Evolutionary conservation across 75 land plant genomes (phyloP), one percentile per base, ranked within the genome.

Genomic region (Pinus albicaulis): DNA sequence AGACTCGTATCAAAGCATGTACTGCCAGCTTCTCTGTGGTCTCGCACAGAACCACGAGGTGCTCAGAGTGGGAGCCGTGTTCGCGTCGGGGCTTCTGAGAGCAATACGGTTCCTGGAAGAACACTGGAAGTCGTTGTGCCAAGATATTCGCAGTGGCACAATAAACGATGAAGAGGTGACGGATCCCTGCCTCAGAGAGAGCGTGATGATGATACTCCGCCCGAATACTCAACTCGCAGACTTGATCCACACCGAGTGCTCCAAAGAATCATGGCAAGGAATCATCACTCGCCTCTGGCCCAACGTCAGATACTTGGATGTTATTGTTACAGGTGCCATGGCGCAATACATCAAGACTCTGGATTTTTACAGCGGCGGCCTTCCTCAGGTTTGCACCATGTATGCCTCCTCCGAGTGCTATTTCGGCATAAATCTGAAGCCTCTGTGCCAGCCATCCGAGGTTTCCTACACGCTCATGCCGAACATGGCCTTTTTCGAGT

Each of bases 391-490:
- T 25, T 84, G 92, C 76, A 85, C 87, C 17, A 82, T 88, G 85
- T 90, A 92, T 76, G 92, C 86, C 5, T 89, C 94, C n/a, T 89
- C 97, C 3, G 97, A 92, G 88, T 89, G 92, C 74, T 92, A 85
- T 73, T 88, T 94, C 55, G 97, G 91, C 13, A 66, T 94, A 41
- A 94, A 94, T 74, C 71, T 91, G 24, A 77, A 63, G 15, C 92
- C 94, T 10, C 87, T 88, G 82, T 61, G 65, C 34, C 72, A 79
- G 44, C 89, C 91, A 0, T 71, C 78, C 2, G 89, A 90, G 57
- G 89, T 86, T 7, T 76, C 91, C 20, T 92, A 87, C 86, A 90
- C 95, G 48, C 83, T 95, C 65, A 81, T 95, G 82, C 95, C 98
- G 57, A 90, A 83, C 83, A 88, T 92, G 88, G 91, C 79, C 53